Evolutionary conservation across 169 alveolate species (phyloP).

Genomic region (Eimeria praecox): DNA sequence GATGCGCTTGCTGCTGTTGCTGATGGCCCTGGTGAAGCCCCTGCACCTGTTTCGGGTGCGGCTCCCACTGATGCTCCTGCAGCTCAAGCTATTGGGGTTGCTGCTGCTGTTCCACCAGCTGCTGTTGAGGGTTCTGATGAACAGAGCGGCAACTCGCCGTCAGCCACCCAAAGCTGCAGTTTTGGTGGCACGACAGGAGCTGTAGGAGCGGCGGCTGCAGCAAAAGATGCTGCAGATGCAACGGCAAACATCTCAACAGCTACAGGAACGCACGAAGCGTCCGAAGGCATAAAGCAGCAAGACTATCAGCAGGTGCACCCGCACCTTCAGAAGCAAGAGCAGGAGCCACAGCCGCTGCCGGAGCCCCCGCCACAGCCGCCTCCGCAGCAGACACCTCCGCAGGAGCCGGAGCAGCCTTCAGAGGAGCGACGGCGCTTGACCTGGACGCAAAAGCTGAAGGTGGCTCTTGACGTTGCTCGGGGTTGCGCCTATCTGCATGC

Average conservation of each 20-base stretch:
- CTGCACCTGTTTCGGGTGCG: background rate
- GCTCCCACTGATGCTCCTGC: conserved; percentile 22
- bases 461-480: conserved; percentile 92
- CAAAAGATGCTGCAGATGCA: background rate
- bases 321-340: background rate
- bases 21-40: background rate
- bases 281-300: background rate
- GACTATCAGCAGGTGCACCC: background rate
- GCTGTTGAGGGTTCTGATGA: background rate
- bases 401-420: conserved; percentile 16
- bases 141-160: background rate
- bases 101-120: background rate
- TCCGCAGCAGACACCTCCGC: background rate
- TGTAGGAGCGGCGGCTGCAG: background rate
- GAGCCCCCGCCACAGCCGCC: conserved; percentile 67
- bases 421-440: conserved; percentile 89
- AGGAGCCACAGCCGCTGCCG: background rate
- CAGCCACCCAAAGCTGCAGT: background rate
- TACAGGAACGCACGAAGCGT: background rate
- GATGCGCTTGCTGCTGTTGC: conserved; percentile 65
- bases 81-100: background rate
- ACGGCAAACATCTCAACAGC: background rate
- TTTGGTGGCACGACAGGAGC: background rate
- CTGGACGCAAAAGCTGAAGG: conserved; percentile 90
- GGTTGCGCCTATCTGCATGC: conserved; percentile 94